Base-by-base conservation (phyloP, 768 basidiomycete species). In the Sutorius australiensis region DNA sequence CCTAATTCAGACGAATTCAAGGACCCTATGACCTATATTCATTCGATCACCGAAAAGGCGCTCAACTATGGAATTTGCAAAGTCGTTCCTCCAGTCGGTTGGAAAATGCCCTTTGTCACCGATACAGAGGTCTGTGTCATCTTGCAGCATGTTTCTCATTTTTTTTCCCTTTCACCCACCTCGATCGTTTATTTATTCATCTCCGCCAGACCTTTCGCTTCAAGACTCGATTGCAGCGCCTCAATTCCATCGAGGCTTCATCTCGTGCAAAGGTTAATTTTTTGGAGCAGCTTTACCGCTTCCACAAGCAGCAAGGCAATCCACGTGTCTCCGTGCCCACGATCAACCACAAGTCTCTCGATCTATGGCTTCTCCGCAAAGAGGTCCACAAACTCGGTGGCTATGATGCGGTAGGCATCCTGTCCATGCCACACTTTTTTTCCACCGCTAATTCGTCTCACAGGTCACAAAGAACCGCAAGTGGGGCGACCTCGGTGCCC, bases 241-340 rank as follows among this genome's bases (percentile, higher is more conserved):
- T 99, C 64, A 98, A 98, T 70, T 94, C 92, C 57, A 92, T 99
- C 59, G 95, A 98, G 74, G 97, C 97, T 14, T 90, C 95, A 33
- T 95, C 94, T 55, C 79, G 97, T 61, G 95, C 97, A 46, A 97
- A 95, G 72, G 75, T 98, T 70, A 98, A 97, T 76, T 98, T 97
- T 73, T 73, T 98, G 60, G 95, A 98, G 69, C 93, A 97, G 72
- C 80, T 99, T 45, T 95, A 95, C 72, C 88, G 92, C 61, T 99
- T 89, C 70, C 97, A 98, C 73, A 87, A 90, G 62, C 95, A 98
- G 69, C 93, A 95, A 73, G 92, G 92, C 44, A 92, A 93, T 68
- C 78, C 84, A 55, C 84, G 89, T 59, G 86, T 98, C 24, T 85
- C 85, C n/a, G 87, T 98, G 32, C 97, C 97, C 53, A 89, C 88